Evolutionary conservation across 1,284 basidiomycete species (phyloP).

Genomic region (Moesziomyces sp.): DNA sequence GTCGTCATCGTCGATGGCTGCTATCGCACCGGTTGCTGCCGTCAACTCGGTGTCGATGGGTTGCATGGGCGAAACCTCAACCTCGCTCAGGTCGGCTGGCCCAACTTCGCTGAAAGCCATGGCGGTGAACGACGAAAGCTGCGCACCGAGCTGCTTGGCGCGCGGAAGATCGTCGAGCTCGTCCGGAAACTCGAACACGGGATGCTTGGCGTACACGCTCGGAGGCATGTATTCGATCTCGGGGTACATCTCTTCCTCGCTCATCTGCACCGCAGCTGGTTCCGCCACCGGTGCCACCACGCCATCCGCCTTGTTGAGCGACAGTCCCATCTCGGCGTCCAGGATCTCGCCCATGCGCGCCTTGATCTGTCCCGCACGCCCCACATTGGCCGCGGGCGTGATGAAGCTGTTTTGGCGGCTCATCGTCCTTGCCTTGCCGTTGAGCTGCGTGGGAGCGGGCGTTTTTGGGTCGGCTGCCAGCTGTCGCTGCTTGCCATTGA

Average conservation of each 20-base stretch:
- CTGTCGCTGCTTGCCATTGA: conserved; percentile 45
- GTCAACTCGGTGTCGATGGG: neutral
- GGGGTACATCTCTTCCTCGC: conserved; percentile 60
- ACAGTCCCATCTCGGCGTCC: conserved; percentile 49
- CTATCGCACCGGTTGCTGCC: neutral
- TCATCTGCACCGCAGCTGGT: conserved; percentile 28
- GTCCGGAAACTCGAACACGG: conserved; percentile 49
- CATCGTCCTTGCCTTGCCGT: conserved; percentile 18
- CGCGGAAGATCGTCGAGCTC: conserved; percentile 54
- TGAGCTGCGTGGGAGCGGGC: conserved; percentile 28
- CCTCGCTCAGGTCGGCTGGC: conserved; percentile 27
- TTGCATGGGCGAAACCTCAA: conserved; percentile 21
- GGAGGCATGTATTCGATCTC: conserved; percentile 60
- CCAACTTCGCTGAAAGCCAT: conserved; percentile 12
- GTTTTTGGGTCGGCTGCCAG: conserved; percentile 29
- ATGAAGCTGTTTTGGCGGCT: conserved; percentile 49
- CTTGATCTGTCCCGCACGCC: conserved; percentile 59
- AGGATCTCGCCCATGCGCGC: conserved; percentile 57
- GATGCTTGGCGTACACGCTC: conserved; percentile 28
- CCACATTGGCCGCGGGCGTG: conserved; percentile 60
- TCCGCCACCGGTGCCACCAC: conserved; percentile 19
- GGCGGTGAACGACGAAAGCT: conserved; percentile 29
- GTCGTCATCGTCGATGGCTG: conserved; percentile 22
- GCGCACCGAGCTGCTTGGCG: conserved; percentile 38
- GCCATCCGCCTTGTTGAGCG: conserved; percentile 29